These are phyloP conservation scores for Umbelopsis isabellina DNA, from an alignment of 192 early-diverging fungal species.

Conservation along the genomic window DNA sequence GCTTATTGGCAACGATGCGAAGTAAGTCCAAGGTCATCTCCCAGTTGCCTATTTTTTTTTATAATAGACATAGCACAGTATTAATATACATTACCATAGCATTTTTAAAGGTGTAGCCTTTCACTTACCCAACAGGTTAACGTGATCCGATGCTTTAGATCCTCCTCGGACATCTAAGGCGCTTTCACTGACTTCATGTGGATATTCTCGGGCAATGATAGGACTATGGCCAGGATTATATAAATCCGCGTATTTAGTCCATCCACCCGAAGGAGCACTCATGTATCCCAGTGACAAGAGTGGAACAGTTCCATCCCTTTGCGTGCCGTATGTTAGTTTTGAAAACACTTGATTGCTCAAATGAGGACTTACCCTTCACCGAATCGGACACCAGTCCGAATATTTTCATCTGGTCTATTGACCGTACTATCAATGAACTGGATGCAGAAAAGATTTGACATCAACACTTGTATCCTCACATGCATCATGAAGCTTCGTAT, in stretches of 20 bases:
- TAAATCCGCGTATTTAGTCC: conserved; percentile 67
- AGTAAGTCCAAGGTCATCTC: conserved; percentile 31
- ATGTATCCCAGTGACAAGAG: conserved; percentile 86
- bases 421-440: conserved; percentile 59
- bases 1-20: conserved; percentile 31
- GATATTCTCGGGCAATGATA: conserved; percentile 75
- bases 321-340: background rate
- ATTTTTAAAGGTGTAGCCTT: conserved; percentile 42
- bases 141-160: conserved; percentile 78
- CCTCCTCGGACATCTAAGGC: conserved; percentile 76
- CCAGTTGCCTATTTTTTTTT: background rate
- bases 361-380: conserved; percentile 60
- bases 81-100: background rate
- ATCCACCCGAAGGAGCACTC: conserved; percentile 73
- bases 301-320: conserved; percentile 88
- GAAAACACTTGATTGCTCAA: background rate
- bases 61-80: background rate
- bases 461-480: background rate
- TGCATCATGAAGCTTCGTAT: background rate
- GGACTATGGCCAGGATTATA: conserved; percentile 81
- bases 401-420: conserved; percentile 56
- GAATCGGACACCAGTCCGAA: conserved; percentile 70
- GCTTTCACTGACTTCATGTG: conserved; percentile 55
- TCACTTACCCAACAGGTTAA: conserved; percentile 86
- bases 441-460: background rate